phyloP scores from a whole-genome alignment of 108 stramenopile species.

The Skeletonema menzelii region DNA sequence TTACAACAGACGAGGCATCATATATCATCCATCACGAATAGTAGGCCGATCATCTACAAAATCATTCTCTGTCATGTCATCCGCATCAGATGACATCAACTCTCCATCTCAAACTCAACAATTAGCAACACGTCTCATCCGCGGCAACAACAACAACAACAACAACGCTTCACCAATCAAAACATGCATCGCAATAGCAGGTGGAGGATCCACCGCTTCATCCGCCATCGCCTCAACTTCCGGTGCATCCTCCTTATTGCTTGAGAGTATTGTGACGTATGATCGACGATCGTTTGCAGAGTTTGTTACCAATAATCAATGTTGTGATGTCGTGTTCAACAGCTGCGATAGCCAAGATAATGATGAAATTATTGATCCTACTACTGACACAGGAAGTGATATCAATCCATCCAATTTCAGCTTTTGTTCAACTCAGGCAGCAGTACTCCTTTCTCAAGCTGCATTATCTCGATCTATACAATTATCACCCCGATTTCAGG shows the following conservation, averaged over 20 bases:
- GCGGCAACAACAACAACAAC: background rate
- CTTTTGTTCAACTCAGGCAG: conserved; percentile 57
- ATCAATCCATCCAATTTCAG: conserved; percentile 17
- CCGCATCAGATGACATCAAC: background rate
- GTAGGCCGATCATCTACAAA: background rate
- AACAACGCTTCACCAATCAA: background rate
- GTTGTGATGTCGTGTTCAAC: background rate
- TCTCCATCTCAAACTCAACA: background rate
- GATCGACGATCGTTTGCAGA: conserved; percentile 68
- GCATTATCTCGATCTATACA: conserved; percentile 58
- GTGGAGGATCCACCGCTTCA: conserved; percentile 67
- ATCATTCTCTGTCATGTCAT: background rate
- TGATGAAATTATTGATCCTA: background rate
- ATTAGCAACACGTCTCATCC: background rate
- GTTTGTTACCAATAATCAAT: conserved; percentile 43
- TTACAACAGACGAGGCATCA: background rate
- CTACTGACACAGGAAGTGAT: background rate
- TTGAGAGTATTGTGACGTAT: conserved; percentile 68
- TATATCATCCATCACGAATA: background rate
- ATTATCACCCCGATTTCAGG: conserved; percentile 34
- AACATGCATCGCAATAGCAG: conserved; percentile 49
- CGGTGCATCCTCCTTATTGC: conserved; percentile 66
- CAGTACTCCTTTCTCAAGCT: conserved; percentile 54
- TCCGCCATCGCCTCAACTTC: conserved; percentile 69
- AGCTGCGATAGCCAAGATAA: too few relatives aligned